Conservation (phyloP, 2,329 filamentous ascomycete genomes). For the Aspergillus bombycis region DNA sequence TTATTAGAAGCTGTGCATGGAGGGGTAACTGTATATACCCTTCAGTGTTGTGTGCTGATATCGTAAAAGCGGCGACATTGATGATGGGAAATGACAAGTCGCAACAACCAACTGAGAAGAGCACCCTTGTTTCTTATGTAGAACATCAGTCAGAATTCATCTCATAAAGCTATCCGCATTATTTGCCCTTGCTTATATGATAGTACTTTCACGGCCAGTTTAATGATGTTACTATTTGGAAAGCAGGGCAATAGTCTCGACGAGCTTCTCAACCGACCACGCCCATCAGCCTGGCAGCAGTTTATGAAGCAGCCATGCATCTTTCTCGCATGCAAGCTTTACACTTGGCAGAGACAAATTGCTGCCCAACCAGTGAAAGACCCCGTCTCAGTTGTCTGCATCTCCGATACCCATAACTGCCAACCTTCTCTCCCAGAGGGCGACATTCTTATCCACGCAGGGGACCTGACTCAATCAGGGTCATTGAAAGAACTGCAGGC, state of each 20-base stretch:
- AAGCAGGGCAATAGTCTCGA: neutral
- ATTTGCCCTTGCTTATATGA: neutral
- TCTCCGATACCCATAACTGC: slow-evolving; percentile 37
- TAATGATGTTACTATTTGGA: neutral
- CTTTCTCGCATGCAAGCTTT: slow-evolving; percentile 8
- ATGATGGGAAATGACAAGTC: neutral
- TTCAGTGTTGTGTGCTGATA: neutral
- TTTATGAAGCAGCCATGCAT: slow-evolving; percentile 4
- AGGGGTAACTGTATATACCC: neutral
- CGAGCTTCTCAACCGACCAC: neutral
- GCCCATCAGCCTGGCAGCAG: slow-evolving; percentile 9
- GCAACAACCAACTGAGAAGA: neutral
- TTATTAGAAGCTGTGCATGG: neutral
- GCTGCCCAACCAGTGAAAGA: neutral
- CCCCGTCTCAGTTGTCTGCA: slow-evolving; percentile 11
- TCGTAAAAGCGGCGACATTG: neutral
- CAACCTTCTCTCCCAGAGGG: slow-evolving; percentile 31
- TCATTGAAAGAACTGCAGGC: slow-evolving; percentile 69
- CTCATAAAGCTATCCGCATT: neutral
- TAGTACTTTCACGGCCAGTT: neutral
- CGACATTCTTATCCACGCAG: slow-evolving; percentile 47
- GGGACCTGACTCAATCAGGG: slow-evolving; percentile 61
- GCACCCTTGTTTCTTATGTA: neutral
- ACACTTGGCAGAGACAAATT: neutral
- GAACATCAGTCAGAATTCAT: neutral